A percentile compares a stretch with the other conserved stretches of the same genome.
Evolutionary conservation across 768 basidiomycete genomes (phyloP).

Genomic region (Rhizopogon sp.): DNA sequence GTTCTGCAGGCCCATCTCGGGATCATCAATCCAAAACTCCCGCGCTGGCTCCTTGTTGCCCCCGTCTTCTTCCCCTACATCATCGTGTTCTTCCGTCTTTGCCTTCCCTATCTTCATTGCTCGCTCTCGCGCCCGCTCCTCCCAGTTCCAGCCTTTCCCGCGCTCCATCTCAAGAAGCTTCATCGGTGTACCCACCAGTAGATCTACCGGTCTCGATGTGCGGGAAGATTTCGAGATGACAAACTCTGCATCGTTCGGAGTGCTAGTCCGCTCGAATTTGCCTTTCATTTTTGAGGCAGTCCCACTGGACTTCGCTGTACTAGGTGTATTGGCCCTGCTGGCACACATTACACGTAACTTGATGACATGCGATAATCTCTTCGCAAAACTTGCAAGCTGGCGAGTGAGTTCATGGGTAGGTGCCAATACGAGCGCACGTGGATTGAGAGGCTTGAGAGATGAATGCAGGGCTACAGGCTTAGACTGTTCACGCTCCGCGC

Average conservation of each 20-base stretch:
- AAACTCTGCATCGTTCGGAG: conserved; percentile 16
- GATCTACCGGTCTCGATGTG: conserved; percentile 35
- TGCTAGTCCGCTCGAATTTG: conserved; percentile 18
- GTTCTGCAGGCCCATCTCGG: conserved; percentile 58
- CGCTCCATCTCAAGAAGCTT: conserved; percentile 57
- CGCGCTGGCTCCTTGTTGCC: conserved; percentile 10
- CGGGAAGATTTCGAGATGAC: conserved; percentile 18
- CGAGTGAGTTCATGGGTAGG: conserved; percentile 89
- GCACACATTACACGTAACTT: conserved; percentile 75
- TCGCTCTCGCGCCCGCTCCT: conserved; percentile 21
- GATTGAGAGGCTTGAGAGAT: conserved; percentile 40
- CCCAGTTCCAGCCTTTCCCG: conserved; percentile 50
- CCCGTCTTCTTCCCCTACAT: conserved; percentile 19
- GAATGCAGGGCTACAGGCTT: conserved; percentile 5
- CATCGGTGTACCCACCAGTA: conserved; percentile 61
- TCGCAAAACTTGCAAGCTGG: conserved; percentile 72
- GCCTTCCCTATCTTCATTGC: conserved; percentile 18
- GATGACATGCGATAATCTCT: conserved; percentile 64
- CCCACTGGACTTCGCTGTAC: conserved; percentile 17
- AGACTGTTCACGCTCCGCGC: conserved; percentile 39
- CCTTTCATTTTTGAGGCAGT: conserved; percentile 49
- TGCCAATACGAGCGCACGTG: conserved; percentile 76
- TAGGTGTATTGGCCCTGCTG: conserved; percentile 50
- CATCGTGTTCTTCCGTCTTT: conserved; percentile 23
- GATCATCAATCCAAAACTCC: conserved; percentile 40